Evolutionary conservation across 2,329 filamentous ascomycete genomes (phyloP), one percentile per base, ranked within the genome.

Genomic region (Phialophora macrospora): DNA sequence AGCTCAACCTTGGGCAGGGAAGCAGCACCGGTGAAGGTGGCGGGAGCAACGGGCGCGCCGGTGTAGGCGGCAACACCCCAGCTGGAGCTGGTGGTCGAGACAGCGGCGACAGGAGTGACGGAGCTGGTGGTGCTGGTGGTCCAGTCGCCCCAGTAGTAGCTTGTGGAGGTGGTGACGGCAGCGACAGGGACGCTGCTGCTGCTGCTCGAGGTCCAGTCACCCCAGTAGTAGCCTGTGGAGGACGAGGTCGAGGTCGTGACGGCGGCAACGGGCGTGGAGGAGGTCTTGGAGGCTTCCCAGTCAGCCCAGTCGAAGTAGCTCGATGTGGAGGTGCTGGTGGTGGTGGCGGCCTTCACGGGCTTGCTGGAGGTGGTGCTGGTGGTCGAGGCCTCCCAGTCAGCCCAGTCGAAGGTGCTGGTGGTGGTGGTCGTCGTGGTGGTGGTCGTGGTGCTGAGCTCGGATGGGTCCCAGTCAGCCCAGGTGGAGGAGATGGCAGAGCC

Each of bases 1-100:
- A 60, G 58, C 58, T 60, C 58, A 51, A 62, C 24, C 59, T 55
- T 62, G 51, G 59, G 59, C 22, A 62, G 59, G 32, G 59, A 44
- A 51, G 59, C 59, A 38, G 59, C 59, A 32, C 59, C 59, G 12
- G 59, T 55, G 59, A 14, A 62, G 12, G 34, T 55, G 48, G 58
- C 58, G 22, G 58, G 46, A 48, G 58, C 58, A 20, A 60, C 58
- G 7, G 58, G 58, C 22, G 48, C 20, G 30, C 46, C 32, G 58
- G 22, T 60, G 46, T 60, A 60, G 12, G 46, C 20, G 46, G 58
- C 58, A 52, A 51, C 32, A 51, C 46, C 58, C 58, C 58, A 60
- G 58, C 34, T 46, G 20, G 44, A 14, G 58, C 28, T 48, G 22
- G 44, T 17, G 58, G 58, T 30, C 9, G 58, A 60, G 28, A 12